Percentiles rank a stretch among this genome's conserved stretches.
Evolutionary conservation across 2,329 filamentous ascomycete genomes (phyloP).

Genomic region (Sclerotinia trifoliorum): DNA sequence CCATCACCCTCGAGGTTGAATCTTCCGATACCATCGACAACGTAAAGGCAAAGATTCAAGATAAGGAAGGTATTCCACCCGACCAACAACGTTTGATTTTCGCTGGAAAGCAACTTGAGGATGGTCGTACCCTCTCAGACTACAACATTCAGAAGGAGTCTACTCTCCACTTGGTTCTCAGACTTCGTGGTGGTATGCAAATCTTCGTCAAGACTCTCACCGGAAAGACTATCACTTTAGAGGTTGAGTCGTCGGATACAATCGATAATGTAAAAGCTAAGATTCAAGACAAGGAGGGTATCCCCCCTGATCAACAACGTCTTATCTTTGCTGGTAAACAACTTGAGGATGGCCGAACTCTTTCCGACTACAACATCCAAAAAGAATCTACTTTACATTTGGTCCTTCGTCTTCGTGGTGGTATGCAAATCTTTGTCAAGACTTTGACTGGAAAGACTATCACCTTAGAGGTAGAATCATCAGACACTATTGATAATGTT

Average conservation of each 20-base stretch:
- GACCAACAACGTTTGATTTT: conserved; percentile 95
- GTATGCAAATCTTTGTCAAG: conserved; percentile 75
- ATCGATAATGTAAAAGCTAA: conserved; percentile 72
- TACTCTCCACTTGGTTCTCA: conserved; percentile 76
- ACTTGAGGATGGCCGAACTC: conserved; percentile 71
- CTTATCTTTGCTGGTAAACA: conserved; percentile 71
- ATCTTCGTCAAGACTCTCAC: conserved; percentile 72
- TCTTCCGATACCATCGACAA: conserved; percentile 99
- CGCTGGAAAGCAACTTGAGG: conserved; percentile 89
- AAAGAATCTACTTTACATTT: conserved; percentile 72
- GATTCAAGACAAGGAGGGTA: conserved; percentile 72
- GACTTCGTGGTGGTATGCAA: conserved; percentile 78
- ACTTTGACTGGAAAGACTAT: conserved; percentile 70
- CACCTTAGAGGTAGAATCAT: conserved; percentile 65
- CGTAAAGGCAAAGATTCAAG: conserved; percentile 90
- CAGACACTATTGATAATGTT: conserved; percentile 69
- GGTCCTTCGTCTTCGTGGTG: conserved; percentile 69
- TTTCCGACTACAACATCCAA: conserved; percentile 90
- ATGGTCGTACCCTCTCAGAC: conserved; percentile 85
- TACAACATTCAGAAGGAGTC: conserved; percentile 98
- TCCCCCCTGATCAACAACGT: conserved; percentile 68
- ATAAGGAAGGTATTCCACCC: conserved; percentile 90
- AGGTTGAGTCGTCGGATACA: conserved; percentile 66
- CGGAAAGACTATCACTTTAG: conserved; percentile 67
- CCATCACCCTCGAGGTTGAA: conserved; percentile 99